Conservation (phyloP, 441 rosid genomes). For the Hura crepitans region DNA sequence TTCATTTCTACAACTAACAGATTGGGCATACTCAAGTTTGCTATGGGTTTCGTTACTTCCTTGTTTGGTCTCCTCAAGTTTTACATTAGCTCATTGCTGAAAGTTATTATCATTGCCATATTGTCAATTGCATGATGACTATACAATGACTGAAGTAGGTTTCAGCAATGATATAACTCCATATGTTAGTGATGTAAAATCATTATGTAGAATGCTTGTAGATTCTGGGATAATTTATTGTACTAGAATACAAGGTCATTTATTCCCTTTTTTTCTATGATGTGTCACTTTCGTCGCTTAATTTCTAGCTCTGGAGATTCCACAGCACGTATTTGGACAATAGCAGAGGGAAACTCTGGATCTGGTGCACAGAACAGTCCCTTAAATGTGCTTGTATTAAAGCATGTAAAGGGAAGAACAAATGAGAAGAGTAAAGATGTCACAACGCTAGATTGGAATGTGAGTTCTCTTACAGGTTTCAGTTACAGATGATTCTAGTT, state of each 20-base stretch:
- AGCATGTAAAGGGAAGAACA: slow-evolving; percentile 90
- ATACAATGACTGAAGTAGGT: background rate
- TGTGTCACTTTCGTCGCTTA: slow-evolving; percentile 8
- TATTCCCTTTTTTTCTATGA: background rate
- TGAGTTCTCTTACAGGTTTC: slow-evolving; percentile 43
- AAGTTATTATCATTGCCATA: background rate
- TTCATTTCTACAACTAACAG: background rate
- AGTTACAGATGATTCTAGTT: background rate
- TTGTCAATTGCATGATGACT: background rate
- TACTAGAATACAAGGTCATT: background rate
- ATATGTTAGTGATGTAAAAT: background rate
- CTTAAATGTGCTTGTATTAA: slow-evolving; percentile 58
- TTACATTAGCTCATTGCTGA: background rate
- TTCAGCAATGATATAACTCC: background rate
- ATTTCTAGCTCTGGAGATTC: slow-evolving; percentile 87
- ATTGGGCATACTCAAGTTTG: background rate
- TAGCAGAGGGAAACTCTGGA: slow-evolving; percentile 54
- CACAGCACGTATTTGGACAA: slow-evolving; percentile 91
- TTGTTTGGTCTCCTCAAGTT: background rate
- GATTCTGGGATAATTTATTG: background rate
- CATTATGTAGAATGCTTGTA: background rate
- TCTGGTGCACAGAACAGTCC: slow-evolving; percentile 52
- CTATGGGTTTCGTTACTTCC: background rate
- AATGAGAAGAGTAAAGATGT: slow-evolving; percentile 98
- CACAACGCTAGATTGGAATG: slow-evolving; percentile 98